Base-by-base conservation (phyloP, 495 filamentous ascomycete genomes). In the Hyaloscypha variabilis region DNA sequence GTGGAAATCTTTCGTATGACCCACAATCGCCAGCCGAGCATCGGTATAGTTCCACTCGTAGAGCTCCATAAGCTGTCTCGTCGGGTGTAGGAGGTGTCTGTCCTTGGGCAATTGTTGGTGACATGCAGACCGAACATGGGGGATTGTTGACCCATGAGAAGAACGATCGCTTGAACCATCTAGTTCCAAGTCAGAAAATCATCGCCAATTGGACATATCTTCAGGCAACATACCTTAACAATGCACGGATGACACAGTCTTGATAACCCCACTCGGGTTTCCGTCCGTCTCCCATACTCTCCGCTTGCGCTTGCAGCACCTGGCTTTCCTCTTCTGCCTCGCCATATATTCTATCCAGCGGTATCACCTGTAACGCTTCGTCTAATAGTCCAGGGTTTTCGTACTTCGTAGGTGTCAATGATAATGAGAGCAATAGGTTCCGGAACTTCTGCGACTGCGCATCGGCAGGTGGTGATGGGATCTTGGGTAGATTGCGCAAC, bases 101-200 rank as follows among this genome's bases (percentile, higher is more conserved):
- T 49, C 93, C 94, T 60, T 87, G 84, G 5, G 87, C 87, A 55
- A 91, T 85, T 0, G 95, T 98, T n/a, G 93, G 92, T 60, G 87
- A 90, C 62, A 86, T 77, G 74, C 95, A 99, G 25, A 80, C 77
- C 10, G 89, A 83, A 77, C 95, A 99, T 25, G 87, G 83, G 0
- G 95, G 95, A 72, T 98, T 97, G 78, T 97, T 96, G 70, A 99
- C 91, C 85, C 92, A 99, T 62, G 90, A 87, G 79, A 99, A 99
- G 79, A 98, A 99, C 11, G 88, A 86, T 56, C 90, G 83, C 77
- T 92, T 94, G 81, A 97, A 99, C 96, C 95, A 99, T 77, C 93
- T 96, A 65, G 65, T 34, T 26, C 42, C 34, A 61, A 66, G 60
- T 70, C 42, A 74, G 67, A 65, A 58, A 50, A 23, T 34, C 39